Evolutionary conservation across 1,139 yeast genomes (phyloP).

Genomic region (Blastobotrys indianensis): DNA sequence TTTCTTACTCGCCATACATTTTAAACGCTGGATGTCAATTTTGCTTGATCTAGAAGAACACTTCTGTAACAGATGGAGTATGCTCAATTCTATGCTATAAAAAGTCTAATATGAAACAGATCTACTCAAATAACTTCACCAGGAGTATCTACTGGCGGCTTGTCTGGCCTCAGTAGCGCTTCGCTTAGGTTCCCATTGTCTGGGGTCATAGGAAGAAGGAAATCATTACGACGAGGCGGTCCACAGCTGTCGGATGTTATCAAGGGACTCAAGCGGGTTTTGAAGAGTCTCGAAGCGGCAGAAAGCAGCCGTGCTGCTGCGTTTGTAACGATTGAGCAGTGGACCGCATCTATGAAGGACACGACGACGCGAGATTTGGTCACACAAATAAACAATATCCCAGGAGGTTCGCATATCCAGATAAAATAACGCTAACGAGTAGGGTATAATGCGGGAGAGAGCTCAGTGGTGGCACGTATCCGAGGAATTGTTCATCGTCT

Average conservation of each 20-base stretch:
- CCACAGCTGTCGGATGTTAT: slow-evolving; percentile 14
- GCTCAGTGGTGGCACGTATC: slow-evolving; percentile 12
- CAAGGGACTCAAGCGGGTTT: slow-evolving; percentile 14
- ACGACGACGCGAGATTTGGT: slow-evolving; percentile 13
- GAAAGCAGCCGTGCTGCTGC: slow-evolving; percentile 11
- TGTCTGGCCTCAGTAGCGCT: slow-evolving; percentile 9
- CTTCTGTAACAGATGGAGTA: no score
- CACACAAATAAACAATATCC: slow-evolving; percentile 7
- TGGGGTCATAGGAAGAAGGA: not conserved
- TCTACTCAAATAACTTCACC: slow-evolving; percentile 8
- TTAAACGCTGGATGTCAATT: no score
- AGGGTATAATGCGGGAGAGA: slow-evolving; percentile 13
- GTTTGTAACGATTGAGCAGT: slow-evolving; percentile 13
- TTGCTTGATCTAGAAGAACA: no score
- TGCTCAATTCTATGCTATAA: no score
- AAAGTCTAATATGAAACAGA: not conserved
- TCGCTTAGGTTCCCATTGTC: slow-evolving; percentile 10
- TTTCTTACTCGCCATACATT: no score
- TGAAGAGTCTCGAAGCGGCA: slow-evolving; percentile 17
- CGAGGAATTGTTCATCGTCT: slow-evolving; percentile 15
- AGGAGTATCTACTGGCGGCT: slow-evolving; percentile 8
- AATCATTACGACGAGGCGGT: not conserved
- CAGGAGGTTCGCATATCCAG: slow-evolving; percentile 1
- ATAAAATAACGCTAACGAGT: not conserved
- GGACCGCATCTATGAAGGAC: slow-evolving; percentile 16